These are phyloP conservation scores for Drechmeria coniospora DNA, from an alignment of 2,329 filamentous ascomycete species.

Conservation along the genomic window DNA sequence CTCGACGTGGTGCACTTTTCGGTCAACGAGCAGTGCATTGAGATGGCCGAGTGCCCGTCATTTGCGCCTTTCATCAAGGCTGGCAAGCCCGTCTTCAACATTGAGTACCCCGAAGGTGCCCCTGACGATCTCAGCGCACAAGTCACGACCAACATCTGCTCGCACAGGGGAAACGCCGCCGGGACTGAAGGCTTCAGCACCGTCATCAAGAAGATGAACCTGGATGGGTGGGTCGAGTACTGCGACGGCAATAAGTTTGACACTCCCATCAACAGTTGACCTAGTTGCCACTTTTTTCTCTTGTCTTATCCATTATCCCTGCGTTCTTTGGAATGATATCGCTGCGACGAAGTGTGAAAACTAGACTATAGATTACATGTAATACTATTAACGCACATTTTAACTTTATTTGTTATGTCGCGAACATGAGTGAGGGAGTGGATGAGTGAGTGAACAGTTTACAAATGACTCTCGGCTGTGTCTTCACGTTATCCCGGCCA, in stretches of 20 bases:
- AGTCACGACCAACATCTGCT: slow-evolving; percentile 27
- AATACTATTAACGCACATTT: too few relatives aligned
- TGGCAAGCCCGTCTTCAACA: slow-evolving; percentile 56
- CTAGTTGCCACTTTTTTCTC: too few relatives aligned
- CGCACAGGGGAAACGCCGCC: slow-evolving; percentile 16
- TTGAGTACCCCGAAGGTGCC: slow-evolving; percentile 49
- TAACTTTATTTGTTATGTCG: too few relatives aligned
- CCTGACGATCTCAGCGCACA: slow-evolving; percentile 17
- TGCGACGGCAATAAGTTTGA: slow-evolving; percentile 25
- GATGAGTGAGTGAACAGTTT: too few relatives aligned
- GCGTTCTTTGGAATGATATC: too few relatives aligned
- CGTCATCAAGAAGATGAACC: slow-evolving; percentile 47
- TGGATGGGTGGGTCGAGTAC: slow-evolving; percentile 47
- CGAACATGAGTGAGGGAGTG: too few relatives aligned
- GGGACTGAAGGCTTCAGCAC: slow-evolving; percentile 41
- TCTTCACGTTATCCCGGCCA: slow-evolving; percentile 1
- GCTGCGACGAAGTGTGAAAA: too few relatives aligned
- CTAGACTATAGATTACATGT: too few relatives aligned
- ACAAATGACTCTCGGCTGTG: too few relatives aligned
- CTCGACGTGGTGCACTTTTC: slow-evolving; percentile 42
- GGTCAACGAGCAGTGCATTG: slow-evolving; percentile 55
- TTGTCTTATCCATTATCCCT: too few relatives aligned
- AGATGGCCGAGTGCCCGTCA: slow-evolving; percentile 42
- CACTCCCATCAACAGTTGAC: too few relatives aligned
- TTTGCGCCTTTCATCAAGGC: slow-evolving; percentile 42